Conservation (phyloP, 2,329 filamentous ascomycete genomes). For the Aspergillus amoenus region DNA sequence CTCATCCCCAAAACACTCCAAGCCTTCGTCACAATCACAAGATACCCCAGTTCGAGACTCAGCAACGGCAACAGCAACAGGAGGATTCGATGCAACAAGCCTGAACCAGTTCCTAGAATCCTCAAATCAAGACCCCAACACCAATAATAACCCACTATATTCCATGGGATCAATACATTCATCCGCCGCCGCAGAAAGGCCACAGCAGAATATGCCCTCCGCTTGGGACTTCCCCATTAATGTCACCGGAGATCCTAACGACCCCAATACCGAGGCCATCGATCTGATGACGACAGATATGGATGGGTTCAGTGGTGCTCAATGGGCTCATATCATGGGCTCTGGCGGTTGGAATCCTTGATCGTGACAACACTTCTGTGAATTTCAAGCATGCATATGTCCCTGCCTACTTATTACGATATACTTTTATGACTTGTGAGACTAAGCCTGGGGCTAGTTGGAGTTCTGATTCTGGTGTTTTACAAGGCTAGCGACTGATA, state of each 20-base stretch:
- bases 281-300: constrained; percentile 23
- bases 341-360: constrained; percentile 20
- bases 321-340: constrained; percentile 36
- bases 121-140: constrained; percentile 5
- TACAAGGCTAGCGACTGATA: neutral
- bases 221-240: constrained; percentile 30
- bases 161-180: constrained; percentile 17
- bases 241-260: constrained; percentile 10
- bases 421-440: neutral
- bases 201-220: constrained; percentile 24
- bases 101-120: constrained; percentile 17
- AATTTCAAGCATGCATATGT: neutral
- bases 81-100: neutral
- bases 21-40: neutral
- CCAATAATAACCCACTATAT: constrained; percentile 14
- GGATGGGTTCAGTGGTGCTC: constrained; percentile 31
- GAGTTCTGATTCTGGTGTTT: neutral
- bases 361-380: neutral
- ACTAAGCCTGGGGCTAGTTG: neutral
- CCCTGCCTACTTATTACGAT: neutral
- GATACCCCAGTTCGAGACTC: neutral
- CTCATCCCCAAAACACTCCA: constrained; percentile 14
- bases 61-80: neutral
- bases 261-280: constrained; percentile 13
- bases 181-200: constrained; percentile 19